Percentiles rank a stretch among this genome's conserved stretches.
These are phyloP conservation scores for Penicillium argentinense DNA, from an alignment of 495 filamentous ascomycete species.

Conservation along the genomic window DNA sequence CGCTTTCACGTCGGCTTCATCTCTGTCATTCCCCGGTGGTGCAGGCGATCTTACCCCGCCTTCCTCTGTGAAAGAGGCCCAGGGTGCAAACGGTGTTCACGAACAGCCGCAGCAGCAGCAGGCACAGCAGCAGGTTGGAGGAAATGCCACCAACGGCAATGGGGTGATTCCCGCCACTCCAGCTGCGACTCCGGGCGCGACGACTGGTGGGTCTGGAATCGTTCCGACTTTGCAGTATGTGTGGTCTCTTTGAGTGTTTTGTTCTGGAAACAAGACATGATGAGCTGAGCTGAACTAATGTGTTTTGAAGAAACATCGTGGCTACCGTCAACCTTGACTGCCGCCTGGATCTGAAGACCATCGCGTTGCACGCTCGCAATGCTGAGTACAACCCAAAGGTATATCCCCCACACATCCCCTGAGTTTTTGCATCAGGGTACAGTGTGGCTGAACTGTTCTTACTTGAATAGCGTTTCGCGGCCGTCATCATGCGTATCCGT, in stretches of 20 bases:
- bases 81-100: conserved; percentile 43
- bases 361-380: conserved; percentile 96
- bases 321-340: conserved; percentile 99
- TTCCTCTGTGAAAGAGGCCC: conserved; percentile 61
- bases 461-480: conserved; percentile 86
- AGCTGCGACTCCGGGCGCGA: conserved; percentile 85
- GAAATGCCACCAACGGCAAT: conserved; percentile 64
- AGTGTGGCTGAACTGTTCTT: conserved; percentile 48
- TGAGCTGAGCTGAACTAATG: conserved; percentile 57
- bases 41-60: conserved; percentile 79
- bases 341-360: conserved; percentile 97
- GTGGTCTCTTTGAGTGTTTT: conserved; percentile 55
- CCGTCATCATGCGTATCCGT: conserved; percentile 99
- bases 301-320: conserved; percentile 95
- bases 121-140: conserved; percentile 54
- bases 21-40: conserved; percentile 85
- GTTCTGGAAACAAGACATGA: conserved; percentile 32
- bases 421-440: conserved; percentile 41
- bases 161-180: conserved; percentile 95
- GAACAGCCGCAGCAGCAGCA: conserved; percentile 53
- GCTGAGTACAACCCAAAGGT: conserved; percentile 98
- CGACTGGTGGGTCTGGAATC: conserved; percentile 79
- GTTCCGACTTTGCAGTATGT: conserved; percentile 98
- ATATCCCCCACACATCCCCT: conserved; percentile 50
- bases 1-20: conserved; percentile 85